A percentile compares a stretch with the other conserved stretches of the same genome.
Conservation (phyloP, 2,329 filamentous ascomycete genomes). For the Ophiocordyceps camponoti-leonardi region DNA sequence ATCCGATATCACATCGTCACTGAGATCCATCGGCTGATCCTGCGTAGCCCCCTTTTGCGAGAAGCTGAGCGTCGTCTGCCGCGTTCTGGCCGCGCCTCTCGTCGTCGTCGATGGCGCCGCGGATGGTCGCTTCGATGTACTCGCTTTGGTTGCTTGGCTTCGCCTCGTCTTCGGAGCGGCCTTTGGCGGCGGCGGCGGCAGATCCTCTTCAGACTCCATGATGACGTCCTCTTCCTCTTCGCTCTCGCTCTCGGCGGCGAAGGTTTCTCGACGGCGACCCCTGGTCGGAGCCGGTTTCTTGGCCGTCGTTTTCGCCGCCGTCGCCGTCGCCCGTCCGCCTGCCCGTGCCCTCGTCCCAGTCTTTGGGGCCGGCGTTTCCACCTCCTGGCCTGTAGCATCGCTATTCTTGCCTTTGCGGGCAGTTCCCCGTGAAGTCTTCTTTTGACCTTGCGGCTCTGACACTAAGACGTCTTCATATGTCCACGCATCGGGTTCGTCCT, state of each 20-base stretch:
- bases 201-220: constrained; percentile 34
- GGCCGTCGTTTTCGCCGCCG: constrained; percentile 21
- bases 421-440: constrained; percentile 4
- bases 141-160: constrained; percentile 4
- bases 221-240: constrained; percentile 33
- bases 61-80: constrained; percentile 17
- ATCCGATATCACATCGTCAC: constrained; percentile 48
- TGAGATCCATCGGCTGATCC: constrained; percentile 37
- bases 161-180: constrained; percentile 15
- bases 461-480: constrained; percentile 11
- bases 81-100: constrained; percentile 6
- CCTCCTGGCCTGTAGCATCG: constrained; percentile 5
- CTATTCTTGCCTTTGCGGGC: constrained; percentile 7
- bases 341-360: constrained; percentile 11
- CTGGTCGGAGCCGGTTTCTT: constrained; percentile 21
- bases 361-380: constrained; percentile 12
- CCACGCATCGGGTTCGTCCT: constrained; percentile 51
- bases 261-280: constrained; percentile 20
- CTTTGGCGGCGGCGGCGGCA: constrained; percentile 14
- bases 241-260: constrained; percentile 14
- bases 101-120: constrained; percentile 3
- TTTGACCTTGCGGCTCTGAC: constrained; percentile 4
- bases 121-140: constrained; percentile 4
- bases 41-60: constrained; percentile 24
- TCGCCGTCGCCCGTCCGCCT: constrained; percentile 10